Evolutionary conservation across 73 alveolate species (phyloP).

Genomic region (Paramecium tetraurelia): DNA sequence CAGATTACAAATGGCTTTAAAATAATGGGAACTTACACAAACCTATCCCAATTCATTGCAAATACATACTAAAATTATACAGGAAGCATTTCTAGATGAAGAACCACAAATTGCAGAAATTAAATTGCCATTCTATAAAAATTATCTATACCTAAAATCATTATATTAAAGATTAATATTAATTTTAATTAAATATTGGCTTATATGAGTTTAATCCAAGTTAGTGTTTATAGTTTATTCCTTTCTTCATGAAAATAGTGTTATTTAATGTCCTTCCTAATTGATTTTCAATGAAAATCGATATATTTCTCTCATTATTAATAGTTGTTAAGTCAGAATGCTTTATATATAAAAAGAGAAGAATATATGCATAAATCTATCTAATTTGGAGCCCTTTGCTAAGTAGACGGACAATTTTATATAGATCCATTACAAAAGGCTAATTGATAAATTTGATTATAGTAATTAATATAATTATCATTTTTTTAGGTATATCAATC

Average conservation of each 20-base stretch:
- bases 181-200: background rate
- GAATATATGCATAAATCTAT: background rate
- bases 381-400: too few relatives aligned
- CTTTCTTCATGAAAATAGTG: background rate
- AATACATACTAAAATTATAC: background rate
- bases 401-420: too few relatives aligned
- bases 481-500: background rate
- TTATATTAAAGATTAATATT: too few relatives aligned
- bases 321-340: background rate
- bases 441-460: background rate
- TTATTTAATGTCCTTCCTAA: background rate
- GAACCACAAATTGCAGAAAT: background rate
- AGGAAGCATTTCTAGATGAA: background rate
- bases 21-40: background rate
- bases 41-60: background rate
- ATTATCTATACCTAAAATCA: too few relatives aligned
- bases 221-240: background rate
- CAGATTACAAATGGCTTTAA: background rate
- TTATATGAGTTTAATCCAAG: background rate
- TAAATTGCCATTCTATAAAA: background rate
- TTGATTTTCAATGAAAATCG: too few relatives aligned
- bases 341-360: background rate
- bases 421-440: background rate
- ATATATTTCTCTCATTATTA: too few relatives aligned
- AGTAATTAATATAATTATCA: background rate